Evolutionary conservation across 371 early-diverging fungal species (phyloP).

Genomic region (Mucor racemosus): DNA sequence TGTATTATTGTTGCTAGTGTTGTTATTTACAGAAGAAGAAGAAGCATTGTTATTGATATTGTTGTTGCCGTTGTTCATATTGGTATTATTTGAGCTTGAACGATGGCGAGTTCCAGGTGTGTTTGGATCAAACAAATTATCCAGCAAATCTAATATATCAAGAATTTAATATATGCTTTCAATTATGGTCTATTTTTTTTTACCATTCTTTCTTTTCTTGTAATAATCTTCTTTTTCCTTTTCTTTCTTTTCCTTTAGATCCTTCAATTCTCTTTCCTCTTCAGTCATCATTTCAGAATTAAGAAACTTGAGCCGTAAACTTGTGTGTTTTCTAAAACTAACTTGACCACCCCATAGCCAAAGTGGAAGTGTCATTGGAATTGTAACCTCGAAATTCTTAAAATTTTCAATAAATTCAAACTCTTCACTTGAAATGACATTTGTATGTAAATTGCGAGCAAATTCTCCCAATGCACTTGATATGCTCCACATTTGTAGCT

Average conservation of each 20-base stretch:
- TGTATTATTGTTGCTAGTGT: slow-evolving; percentile 1
- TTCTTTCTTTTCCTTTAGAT: slow-evolving; percentile 46
- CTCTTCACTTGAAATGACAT: slow-evolving; percentile 83
- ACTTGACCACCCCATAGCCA: slow-evolving; percentile 86
- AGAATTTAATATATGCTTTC: too few relatives aligned
- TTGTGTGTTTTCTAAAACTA: slow-evolving; percentile 61
- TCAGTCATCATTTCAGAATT: slow-evolving; percentile 59
- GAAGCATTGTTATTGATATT: neutral
- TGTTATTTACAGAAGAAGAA: neutral
- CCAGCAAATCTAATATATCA: slow-evolving; percentile 40
- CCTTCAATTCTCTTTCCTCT: slow-evolving; percentile 49
- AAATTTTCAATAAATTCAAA: slow-evolving; percentile 91
- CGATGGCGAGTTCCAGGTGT: slow-evolving; percentile 21
- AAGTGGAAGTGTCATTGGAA: slow-evolving; percentile 66
- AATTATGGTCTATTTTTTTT: neutral
- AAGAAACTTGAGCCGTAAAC: slow-evolving; percentile 61
- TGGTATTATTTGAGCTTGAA: slow-evolving; percentile 12
- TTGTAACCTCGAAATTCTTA: slow-evolving; percentile 69
- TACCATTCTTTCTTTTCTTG: slow-evolving; percentile 51
- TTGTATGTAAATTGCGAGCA: slow-evolving; percentile 75
- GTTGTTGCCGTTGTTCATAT: slow-evolving; percentile 11
- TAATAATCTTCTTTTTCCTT: slow-evolving; percentile 50
- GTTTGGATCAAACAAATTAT: slow-evolving; percentile 46
- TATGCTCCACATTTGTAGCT: slow-evolving; percentile 87
- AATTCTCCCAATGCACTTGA: slow-evolving; percentile 78